Percentiles rank a stretch among this genome's conserved stretches.
Conservation (phyloP, 805 yeast genomes). For the Clavispora fructus region DNA sequence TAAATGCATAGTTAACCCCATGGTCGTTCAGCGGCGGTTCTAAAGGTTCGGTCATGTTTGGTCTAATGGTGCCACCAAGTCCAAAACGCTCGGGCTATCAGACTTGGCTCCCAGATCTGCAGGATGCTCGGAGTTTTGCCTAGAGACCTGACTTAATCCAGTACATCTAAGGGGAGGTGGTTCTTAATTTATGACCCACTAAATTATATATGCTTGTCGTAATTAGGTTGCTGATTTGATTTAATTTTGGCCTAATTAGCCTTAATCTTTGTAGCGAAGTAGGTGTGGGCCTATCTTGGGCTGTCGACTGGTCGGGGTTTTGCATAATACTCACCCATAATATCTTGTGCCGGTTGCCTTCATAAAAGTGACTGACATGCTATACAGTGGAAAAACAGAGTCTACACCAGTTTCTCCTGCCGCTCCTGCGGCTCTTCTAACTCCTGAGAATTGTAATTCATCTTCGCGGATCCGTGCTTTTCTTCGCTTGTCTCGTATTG, state of each 20-base stretch:
- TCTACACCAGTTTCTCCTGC: neutral
- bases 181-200: no score
- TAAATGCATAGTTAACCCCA: constrained; percentile 18
- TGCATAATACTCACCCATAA: neutral
- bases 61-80: neutral
- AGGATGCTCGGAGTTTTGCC: neutral
- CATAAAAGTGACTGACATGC: neutral
- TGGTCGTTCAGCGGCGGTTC: neutral
- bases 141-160: no score
- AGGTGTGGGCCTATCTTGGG: neutral
- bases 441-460: constrained; percentile 30
- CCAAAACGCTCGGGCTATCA: neutral
- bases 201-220: no score
- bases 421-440: constrained; percentile 11
- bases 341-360: neutral
- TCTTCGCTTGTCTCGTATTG: constrained; percentile 32
- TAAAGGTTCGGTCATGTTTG: neutral
- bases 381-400: neutral
- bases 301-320: neutral
- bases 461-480: constrained; percentile 33
- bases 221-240: no score
- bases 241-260: no score
- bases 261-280: no score
- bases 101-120: neutral
- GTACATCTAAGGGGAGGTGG: no score